A percentile compares a stretch with the other conserved stretches of the same genome.
phyloP scores from a whole-genome alignment of 176 grass and related monocot genomes.

The Phragmites australis region DNA sequence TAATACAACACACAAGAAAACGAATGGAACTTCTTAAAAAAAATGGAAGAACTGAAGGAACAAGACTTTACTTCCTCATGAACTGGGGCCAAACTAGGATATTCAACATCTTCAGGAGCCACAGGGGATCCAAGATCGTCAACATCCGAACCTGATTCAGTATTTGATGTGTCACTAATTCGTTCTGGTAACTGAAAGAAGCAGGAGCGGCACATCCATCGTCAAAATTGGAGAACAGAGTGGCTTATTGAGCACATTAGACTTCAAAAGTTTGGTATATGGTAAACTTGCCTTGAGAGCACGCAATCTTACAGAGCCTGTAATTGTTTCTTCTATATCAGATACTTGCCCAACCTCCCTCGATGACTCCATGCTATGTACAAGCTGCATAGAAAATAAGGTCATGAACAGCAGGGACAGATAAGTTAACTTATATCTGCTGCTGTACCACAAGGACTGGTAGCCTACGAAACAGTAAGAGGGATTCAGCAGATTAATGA shows the following conservation, averaged over 20 bases:
- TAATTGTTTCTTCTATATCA: slow-evolving; percentile 75
- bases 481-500: slow-evolving; percentile 4
- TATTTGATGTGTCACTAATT: slow-evolving; percentile 72
- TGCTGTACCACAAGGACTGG: slow-evolving; percentile 11
- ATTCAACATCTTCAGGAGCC: slow-evolving; percentile 63
- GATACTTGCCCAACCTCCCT: slow-evolving; percentile 59
- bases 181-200: slow-evolving; percentile 68
- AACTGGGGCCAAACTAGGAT: slow-evolving; percentile 79
- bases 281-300: slow-evolving; percentile 71
- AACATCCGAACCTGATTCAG: slow-evolving; percentile 88
- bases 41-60: slow-evolving; percentile 23
- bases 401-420: slow-evolving; percentile 24
- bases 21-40: background rate
- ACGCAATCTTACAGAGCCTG: slow-evolving; percentile 60
- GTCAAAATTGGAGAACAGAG: slow-evolving; percentile 37
- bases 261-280: slow-evolving; percentile 25
- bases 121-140: slow-evolving; percentile 74
- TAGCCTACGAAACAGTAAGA: slow-evolving; percentile 17
- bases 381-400: slow-evolving; percentile 58
- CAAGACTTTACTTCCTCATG: slow-evolving; percentile 73
- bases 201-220: slow-evolving; percentile 26
- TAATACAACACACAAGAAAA: background rate
- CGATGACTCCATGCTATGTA: slow-evolving; percentile 68
- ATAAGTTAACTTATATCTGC: slow-evolving; percentile 2
- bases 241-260: slow-evolving; percentile 26